phyloP scores from a whole-genome alignment of 202 grass and related monocot species.

The Alloteropsis angusta region DNA sequence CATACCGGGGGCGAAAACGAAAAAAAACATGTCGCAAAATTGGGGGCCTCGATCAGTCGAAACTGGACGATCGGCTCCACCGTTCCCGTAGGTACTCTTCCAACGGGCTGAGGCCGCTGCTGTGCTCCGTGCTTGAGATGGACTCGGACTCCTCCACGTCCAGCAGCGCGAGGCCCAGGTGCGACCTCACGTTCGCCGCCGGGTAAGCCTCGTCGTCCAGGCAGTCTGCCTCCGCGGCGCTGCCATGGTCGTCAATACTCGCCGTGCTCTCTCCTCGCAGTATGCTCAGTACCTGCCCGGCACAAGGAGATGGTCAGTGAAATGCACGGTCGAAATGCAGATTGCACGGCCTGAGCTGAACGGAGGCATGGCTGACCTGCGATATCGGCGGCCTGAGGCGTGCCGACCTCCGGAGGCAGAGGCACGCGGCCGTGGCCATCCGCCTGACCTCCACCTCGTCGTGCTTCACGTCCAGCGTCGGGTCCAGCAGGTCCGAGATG shows the following conservation, averaged over 20 bases:
- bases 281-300: constrained; percentile 47
- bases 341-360: background rate
- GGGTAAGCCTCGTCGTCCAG: constrained; percentile 78
- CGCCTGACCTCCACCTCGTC: constrained; percentile 45
- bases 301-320: background rate
- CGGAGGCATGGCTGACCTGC: constrained; percentile 33
- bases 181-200: constrained; percentile 60
- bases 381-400: constrained; percentile 68
- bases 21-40: background rate
- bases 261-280: constrained; percentile 36
- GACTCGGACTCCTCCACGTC: constrained; percentile 80
- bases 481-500: constrained; percentile 55
- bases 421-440: constrained; percentile 57
- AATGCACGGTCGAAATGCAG: background rate
- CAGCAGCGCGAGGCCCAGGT: constrained; percentile 67
- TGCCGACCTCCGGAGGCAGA: constrained; percentile 72
- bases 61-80: constrained; percentile 84
- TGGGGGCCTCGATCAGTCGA: constrained; percentile 35
- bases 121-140: constrained; percentile 72
- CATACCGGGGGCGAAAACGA: background rate
- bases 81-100: constrained; percentile 71
- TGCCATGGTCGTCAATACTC: constrained; percentile 1
- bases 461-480: constrained; percentile 51
- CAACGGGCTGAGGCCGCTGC: constrained; percentile 49
- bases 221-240: constrained; percentile 37